phyloP scores from a whole-genome alignment of 371 early-diverging fungal genomes.

The Phascolomyces articulosus region DNA sequence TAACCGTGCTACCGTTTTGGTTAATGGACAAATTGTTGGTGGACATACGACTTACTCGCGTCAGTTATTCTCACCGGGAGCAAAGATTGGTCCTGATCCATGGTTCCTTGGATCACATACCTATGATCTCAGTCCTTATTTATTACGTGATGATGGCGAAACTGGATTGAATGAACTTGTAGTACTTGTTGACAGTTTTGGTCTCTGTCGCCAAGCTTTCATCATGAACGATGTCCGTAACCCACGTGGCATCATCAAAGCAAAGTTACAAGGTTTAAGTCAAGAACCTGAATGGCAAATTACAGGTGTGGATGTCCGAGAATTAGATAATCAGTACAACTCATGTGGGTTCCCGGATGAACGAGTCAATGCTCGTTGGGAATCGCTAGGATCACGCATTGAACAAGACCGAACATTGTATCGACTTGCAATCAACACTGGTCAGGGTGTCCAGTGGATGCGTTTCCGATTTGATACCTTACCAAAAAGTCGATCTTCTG shows the following conservation, averaged over 20 bases:
- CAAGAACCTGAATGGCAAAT: conserved; percentile 63
- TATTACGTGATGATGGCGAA: conserved; percentile 17
- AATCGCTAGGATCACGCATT: conserved; percentile 16
- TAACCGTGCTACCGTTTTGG: conserved; percentile 69
- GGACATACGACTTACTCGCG: conserved; percentile 81
- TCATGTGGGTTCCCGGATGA: conserved; percentile 83
- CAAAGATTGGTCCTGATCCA: conserved; percentile 79
- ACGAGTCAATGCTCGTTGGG: conserved; percentile 23
- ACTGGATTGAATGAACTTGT: conserved; percentile 58
- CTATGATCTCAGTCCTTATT: conserved; percentile 44
- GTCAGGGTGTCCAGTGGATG: conserved; percentile 41
- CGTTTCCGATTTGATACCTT: conserved; percentile 38
- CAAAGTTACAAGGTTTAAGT: conserved; percentile 50
- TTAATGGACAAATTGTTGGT: conserved; percentile 73
- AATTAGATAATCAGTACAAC: conserved; percentile 55
- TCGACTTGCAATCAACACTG: conserved; percentile 19
- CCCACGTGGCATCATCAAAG: conserved; percentile 75
- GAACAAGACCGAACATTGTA: conserved; percentile 12
- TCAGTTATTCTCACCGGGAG: conserved; percentile 62
- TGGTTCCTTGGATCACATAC: conserved; percentile 52
- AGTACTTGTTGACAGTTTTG: conserved; percentile 79
- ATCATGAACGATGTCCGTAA: conserved; percentile 80
- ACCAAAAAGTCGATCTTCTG: conserved; percentile 22
- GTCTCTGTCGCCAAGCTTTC: conserved; percentile 74
- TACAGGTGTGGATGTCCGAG: conserved; percentile 78